Evolutionary conservation across 129 eudicot genomes (phyloP).

Genomic region (Artemisia tridentata): DNA sequence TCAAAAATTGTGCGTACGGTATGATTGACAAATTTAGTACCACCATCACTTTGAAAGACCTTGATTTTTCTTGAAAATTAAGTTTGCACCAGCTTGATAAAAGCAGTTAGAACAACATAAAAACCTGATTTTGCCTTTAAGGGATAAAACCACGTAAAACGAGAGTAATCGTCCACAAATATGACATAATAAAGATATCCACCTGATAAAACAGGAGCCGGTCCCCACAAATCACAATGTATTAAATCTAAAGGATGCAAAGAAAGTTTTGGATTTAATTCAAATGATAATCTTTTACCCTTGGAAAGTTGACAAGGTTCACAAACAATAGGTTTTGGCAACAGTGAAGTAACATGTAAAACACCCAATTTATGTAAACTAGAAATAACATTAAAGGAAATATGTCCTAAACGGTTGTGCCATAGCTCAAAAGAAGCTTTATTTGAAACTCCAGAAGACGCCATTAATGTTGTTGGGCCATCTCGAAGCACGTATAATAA

Average conservation of each 20-base stretch:
- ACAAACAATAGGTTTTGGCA: conserved; percentile 6
- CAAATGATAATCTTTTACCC: neutral
- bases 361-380: neutral
- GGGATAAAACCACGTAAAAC: too few relatives aligned
- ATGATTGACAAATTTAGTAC: conserved; percentile 5
- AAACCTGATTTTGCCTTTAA: too few relatives aligned
- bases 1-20: neutral
- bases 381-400: conserved; percentile 13
- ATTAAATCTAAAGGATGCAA: neutral
- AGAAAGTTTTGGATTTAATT: neutral
- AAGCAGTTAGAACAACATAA: neutral
- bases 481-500: neutral
- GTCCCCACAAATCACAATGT: neutral
- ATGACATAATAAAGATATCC: neutral
- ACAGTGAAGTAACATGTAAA: neutral
- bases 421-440: conserved; percentile 1
- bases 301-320: neutral
- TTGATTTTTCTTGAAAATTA: neutral
- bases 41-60: neutral
- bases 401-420: neutral
- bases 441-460: neutral
- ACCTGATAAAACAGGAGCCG: neutral
- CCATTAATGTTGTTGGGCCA: neutral
- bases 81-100: neutral
- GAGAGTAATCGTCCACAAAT: neutral